Evolutionary conservation across 371 early-diverging fungal genomes (phyloP).

Genomic region (Apophysomyces elegans): DNA sequence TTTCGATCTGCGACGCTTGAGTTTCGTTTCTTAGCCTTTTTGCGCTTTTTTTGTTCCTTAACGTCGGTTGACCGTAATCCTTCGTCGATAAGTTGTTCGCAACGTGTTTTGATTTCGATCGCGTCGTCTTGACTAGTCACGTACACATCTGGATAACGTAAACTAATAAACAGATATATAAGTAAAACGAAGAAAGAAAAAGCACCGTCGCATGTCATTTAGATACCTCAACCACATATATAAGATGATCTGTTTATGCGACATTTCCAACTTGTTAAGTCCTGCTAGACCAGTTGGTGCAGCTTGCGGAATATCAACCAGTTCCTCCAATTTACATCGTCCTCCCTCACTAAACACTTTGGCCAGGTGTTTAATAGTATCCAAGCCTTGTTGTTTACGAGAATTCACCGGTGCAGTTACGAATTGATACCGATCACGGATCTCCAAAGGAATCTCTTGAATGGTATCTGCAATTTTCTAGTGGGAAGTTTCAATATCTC

Average conservation of each 20-base stretch:
- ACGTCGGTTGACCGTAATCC: constrained; percentile 25
- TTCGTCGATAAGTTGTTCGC: constrained; percentile 56
- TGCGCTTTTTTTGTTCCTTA: not conserved
- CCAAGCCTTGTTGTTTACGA: constrained; percentile 35
- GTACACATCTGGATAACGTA: constrained; percentile 53
- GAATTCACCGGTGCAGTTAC: constrained; percentile 68
- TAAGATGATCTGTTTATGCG: constrained; percentile 78
- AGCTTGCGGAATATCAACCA: constrained; percentile 55
- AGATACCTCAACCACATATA: constrained; percentile 87
- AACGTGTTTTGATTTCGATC: constrained; percentile 36
- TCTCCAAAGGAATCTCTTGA: constrained; percentile 59
- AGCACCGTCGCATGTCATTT: not conserved
- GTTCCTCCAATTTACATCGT: constrained; percentile 46
- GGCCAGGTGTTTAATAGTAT: constrained; percentile 40
- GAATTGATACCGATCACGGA: constrained; percentile 71
- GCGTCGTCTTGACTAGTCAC: constrained; percentile 37
- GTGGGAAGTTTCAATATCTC: not conserved
- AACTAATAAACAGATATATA: constrained; percentile 27
- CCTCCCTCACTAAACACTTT: constrained; percentile 41
- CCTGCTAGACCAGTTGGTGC: constrained; percentile 22
- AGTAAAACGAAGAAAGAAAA: not conserved
- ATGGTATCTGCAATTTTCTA: constrained; percentile 67
- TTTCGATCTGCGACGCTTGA: not conserved
- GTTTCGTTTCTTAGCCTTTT: not conserved
- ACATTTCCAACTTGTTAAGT: constrained; percentile 64